Evolutionary conservation across 2,329 filamentous ascomycete genomes (phyloP), one percentile per base, ranked within the genome.

Genomic region (Westerdykella ornata): DNA sequence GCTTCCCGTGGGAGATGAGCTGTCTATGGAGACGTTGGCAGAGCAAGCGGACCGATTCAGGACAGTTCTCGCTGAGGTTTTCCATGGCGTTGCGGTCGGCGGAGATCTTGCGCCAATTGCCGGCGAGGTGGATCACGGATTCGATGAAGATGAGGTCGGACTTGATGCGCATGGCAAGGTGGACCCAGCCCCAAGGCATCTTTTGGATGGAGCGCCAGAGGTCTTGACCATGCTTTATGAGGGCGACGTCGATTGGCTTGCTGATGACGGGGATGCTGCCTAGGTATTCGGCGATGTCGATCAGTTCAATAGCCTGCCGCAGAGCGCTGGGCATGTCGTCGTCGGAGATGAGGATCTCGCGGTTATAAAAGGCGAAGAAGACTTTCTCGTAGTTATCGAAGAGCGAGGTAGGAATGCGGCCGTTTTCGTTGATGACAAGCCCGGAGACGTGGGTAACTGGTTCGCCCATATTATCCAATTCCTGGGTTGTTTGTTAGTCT

Each of bases 201-300:
- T 48, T 44, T 9, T 68, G 53, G 44, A 78, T 71, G 5, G 67
- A 61, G 12, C 57, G 62, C 54, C 68, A 73, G 6, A 77, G 61
- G 5, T 57, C 51, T 45, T 74, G 70, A 15, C 70, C 71, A 26
- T 70, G 67, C 37, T 68, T 66, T 40, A 74, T 56, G 2, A 77
- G 66, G 1, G 69, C 67, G 28, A 70, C 65, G 43, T 75, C 71
- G 44, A 77, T 66, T 3, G 66, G 56, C 18, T 68, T 67, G 36
- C 65, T 63, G 44, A 78, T 60, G 36, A 68, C 49, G 12, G 58
- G 52, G 13, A 67, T 61, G 30, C 70, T 69, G 13, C 66, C 60
- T 3, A 77, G 65, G 35, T 69, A 69, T 42, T 74, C 71, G 1
- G 71, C 70, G 11, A 73, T 66, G 12, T 68, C 57, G 35, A 72